These are phyloP conservation scores for Ramalina intermedia DNA, from an alignment of 495 filamentous ascomycete genomes.

Conservation along the genomic window DNA sequence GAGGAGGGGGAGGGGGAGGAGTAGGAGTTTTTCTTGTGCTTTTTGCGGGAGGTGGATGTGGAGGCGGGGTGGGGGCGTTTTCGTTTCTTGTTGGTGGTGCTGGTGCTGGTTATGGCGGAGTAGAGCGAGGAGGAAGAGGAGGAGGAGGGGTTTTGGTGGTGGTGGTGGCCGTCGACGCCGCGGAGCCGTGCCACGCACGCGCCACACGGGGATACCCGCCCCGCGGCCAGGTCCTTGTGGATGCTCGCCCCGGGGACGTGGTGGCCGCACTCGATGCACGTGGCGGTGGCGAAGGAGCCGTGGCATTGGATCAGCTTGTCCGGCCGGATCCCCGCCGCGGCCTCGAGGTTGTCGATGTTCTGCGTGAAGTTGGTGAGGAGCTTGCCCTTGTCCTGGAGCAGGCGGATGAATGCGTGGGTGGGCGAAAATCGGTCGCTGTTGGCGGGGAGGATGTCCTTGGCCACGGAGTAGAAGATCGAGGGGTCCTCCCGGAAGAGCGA, in stretches of 20 bases:
- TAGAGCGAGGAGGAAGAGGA: constrained; percentile 11
- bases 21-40: constrained; percentile 36
- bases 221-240: constrained; percentile 62
- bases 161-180: neutral
- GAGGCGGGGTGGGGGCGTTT: constrained; percentile 13
- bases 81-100: constrained; percentile 34
- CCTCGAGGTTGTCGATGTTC: constrained; percentile 96
- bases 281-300: constrained; percentile 84
- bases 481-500: constrained; percentile 74
- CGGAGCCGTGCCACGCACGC: constrained; percentile 38
- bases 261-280: constrained; percentile 69
- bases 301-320: constrained; percentile 94
- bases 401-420: constrained; percentile 87
- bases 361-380: constrained; percentile 95
- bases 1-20: neutral
- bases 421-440: constrained; percentile 55
- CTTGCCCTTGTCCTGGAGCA: constrained; percentile 82
- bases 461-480: constrained; percentile 80
- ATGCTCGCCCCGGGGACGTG: constrained; percentile 63
- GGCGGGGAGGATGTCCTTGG: constrained; percentile 76
- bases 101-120: constrained; percentile 24
- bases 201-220: constrained; percentile 51
- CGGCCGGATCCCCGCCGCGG: constrained; percentile 63
- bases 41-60: constrained; percentile 14
- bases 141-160: no score